Percentiles rank a stretch among this genome's conserved stretches.
Evolutionary conservation across 1,284 basidiomycete genomes (phyloP).

Genomic region (Porphyrellus sp.): DNA sequence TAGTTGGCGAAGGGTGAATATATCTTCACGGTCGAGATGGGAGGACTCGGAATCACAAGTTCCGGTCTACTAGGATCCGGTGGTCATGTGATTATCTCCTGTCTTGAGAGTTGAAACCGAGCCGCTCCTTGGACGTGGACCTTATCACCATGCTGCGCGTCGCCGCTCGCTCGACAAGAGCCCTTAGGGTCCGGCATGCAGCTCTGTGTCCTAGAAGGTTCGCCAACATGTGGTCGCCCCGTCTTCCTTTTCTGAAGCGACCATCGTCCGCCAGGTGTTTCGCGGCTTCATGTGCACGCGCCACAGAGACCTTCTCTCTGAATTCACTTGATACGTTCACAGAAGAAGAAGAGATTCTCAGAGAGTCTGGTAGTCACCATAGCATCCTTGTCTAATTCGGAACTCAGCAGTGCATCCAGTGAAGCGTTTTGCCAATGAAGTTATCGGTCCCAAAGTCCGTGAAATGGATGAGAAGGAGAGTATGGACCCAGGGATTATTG

Average conservation of each 20-base stretch:
- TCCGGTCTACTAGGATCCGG: no score
- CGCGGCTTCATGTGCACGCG: conserved; percentile 16
- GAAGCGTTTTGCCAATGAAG: conserved; percentile 83
- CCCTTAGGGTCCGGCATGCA: conserved; percentile 4
- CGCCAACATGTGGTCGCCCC: background rate
- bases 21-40: no score
- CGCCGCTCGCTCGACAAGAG: conserved; percentile 18
- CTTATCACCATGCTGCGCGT: conserved; percentile 30
- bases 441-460: conserved; percentile 86
- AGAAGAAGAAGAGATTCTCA: conserved; percentile 89
- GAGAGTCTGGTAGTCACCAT: conserved; percentile 69
- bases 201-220: conserved; percentile 16
- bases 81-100: no score
- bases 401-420: conserved; percentile 45
- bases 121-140: no score
- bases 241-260: background rate
- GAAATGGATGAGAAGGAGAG: conserved; percentile 98
- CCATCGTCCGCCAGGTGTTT: conserved; percentile 20
- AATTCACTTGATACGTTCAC: conserved; percentile 79
- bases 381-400: background rate
- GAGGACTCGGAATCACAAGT: no score
- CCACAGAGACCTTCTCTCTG: conserved; percentile 27
- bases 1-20: no score
- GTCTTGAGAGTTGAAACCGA: no score
- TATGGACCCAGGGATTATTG: conserved; percentile 90